These are phyloP conservation scores for Pseudognaphalium luteoalbum DNA, from an alignment of 129 eudicot genomes.

Conservation along the genomic window DNA sequence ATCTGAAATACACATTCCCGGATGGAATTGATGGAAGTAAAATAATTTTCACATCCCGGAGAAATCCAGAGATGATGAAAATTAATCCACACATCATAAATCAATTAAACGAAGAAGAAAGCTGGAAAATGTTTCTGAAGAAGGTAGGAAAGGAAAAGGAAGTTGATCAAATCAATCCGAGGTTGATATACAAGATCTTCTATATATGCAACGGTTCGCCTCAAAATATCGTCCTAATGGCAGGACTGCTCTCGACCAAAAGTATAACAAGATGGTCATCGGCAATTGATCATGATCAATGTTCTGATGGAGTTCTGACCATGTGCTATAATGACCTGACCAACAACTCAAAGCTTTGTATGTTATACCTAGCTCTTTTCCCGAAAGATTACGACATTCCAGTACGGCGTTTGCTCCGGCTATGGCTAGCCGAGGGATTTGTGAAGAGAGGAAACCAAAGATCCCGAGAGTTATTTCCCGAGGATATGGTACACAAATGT, in stretches of 20 bases:
- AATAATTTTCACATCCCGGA: constrained; percentile 36
- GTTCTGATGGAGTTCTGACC: constrained; percentile 20
- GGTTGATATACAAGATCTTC: constrained; percentile 24
- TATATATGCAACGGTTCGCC: constrained; percentile 38
- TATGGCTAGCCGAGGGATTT: constrained; percentile 71
- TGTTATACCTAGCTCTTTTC: constrained; percentile 52
- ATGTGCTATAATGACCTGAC: constrained; percentile 38
- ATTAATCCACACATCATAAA: constrained; percentile 9
- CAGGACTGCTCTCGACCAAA: constrained; percentile 32
- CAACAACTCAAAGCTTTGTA: constrained; percentile 38
- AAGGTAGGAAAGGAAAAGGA: constrained; percentile 33
- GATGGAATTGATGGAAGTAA: constrained; percentile 38
- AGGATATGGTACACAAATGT: constrained; percentile 42
- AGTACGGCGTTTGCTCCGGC: constrained; percentile 45
- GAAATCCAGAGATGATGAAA: not conserved
- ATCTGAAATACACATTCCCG: constrained; percentile 33
- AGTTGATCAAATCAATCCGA: not conserved
- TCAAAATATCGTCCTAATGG: constrained; percentile 40
- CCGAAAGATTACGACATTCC: constrained; percentile 51
- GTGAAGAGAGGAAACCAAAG: constrained; percentile 20
- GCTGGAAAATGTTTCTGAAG: constrained; percentile 44
- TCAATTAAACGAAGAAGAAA: constrained; percentile 26
- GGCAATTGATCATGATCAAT: not conserved
- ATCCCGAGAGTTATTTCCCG: constrained; percentile 17
- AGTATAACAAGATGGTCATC: constrained; percentile 11